phyloP scores from a whole-genome alignment of 129 eudicot genomes.

The Rutidosis leptorrhynchoides region DNA sequence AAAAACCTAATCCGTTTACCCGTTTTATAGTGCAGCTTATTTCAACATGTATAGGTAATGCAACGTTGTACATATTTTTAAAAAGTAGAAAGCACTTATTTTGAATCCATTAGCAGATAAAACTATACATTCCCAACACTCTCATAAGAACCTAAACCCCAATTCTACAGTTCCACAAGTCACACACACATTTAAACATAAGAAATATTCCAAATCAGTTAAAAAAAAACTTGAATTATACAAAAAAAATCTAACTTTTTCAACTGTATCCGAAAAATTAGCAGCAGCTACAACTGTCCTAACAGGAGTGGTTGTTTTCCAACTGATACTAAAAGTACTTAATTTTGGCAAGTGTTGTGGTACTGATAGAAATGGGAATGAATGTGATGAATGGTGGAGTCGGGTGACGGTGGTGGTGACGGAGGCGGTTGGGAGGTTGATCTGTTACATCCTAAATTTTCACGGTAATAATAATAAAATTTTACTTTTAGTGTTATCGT shows the following conservation, averaged over 20 bases:
- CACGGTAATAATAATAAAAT: too few relatives aligned
- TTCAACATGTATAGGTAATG: too few relatives aligned
- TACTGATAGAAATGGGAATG: slow-evolving; percentile 25
- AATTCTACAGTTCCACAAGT: background rate
- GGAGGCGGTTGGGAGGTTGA: background rate
- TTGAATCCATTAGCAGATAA: too few relatives aligned
- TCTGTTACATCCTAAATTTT: too few relatives aligned
- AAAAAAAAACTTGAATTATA: background rate
- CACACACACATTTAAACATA: background rate
- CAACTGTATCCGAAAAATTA: slow-evolving; percentile 49
- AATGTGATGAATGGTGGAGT: slow-evolving; percentile 33
- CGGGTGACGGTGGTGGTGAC: slow-evolving; percentile 26
- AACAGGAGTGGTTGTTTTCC: slow-evolving; percentile 45
- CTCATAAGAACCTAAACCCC: slow-evolving; percentile 8
- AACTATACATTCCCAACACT: background rate
- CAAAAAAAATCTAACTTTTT: slow-evolving; percentile 39
- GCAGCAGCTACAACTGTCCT: slow-evolving; percentile 59
- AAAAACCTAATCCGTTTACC: too few relatives aligned
- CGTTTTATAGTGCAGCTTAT: too few relatives aligned
- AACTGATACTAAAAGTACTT: slow-evolving; percentile 26
- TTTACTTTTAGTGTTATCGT: too few relatives aligned
- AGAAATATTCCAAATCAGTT: background rate
- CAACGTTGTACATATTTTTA: too few relatives aligned
- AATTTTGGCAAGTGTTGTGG: slow-evolving; percentile 31
- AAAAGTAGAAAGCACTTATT: too few relatives aligned